phyloP scores from a whole-genome alignment of 352 stramenopile genomes.

The Peronospora tabacina region DNA sequence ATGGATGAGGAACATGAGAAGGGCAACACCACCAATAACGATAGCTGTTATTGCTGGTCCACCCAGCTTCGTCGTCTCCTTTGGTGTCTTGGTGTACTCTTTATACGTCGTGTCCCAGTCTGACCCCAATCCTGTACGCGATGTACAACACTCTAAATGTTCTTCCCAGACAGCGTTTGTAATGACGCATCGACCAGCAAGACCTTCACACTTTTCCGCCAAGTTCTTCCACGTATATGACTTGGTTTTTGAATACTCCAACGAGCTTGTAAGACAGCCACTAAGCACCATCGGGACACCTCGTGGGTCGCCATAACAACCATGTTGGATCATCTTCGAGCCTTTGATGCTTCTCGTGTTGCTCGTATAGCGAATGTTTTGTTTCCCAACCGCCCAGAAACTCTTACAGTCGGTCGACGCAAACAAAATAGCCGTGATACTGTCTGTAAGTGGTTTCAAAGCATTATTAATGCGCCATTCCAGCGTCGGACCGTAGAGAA shows the following conservation, averaged over 20 bases:
- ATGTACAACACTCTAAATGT: slow-evolving; percentile 77
- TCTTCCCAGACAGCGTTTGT: slow-evolving; percentile 82
- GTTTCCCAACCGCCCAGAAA: slow-evolving; percentile 79
- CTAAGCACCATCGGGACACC: slow-evolving; percentile 68
- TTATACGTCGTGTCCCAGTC: slow-evolving; percentile 72
- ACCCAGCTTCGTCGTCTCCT: slow-evolving; percentile 48
- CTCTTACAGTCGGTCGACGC: slow-evolving; percentile 79
- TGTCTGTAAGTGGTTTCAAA: slow-evolving; percentile 37
- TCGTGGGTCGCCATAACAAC: slow-evolving; percentile 62
- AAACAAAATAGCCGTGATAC: slow-evolving; percentile 65
- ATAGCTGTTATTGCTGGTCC: slow-evolving; percentile 68
- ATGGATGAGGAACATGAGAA: slow-evolving; percentile 77
- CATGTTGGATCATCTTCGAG: slow-evolving; percentile 78
- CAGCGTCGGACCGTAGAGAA: slow-evolving; percentile 77
- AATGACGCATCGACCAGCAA: slow-evolving; percentile 71
- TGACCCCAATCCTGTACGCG: slow-evolving; percentile 36
- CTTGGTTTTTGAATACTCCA: slow-evolving; percentile 74
- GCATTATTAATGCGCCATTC: slow-evolving; percentile 73
- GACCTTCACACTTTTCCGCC: slow-evolving; percentile 66
- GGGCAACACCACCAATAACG: slow-evolving; percentile 72
- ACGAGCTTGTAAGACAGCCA: slow-evolving; percentile 64
- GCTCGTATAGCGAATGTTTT: slow-evolving; percentile 61
- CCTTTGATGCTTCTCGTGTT: slow-evolving; percentile 67
- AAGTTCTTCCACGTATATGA: slow-evolving; percentile 79
- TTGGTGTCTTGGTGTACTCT: slow-evolving; percentile 49